Percentiles rank a stretch among this genome's conserved stretches.
phyloP scores from a whole-genome alignment of 1,284 basidiomycete species.

The Sutorius eximius region DNA sequence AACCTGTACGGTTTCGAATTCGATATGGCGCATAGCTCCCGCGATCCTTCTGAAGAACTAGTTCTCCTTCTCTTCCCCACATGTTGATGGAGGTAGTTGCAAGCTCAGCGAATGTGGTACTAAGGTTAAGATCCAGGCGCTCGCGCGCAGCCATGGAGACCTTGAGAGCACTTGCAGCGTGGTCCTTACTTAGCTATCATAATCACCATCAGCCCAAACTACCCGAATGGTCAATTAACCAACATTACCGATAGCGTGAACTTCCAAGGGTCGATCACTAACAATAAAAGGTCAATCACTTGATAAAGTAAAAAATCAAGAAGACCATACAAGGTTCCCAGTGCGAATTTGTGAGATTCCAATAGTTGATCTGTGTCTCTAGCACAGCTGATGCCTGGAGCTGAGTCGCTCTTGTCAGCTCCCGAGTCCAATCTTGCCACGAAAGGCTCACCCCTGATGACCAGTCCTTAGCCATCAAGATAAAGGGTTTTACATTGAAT shows the following conservation, averaged over 20 bases:
- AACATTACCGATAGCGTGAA: conserved; percentile 68
- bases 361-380: conserved; percentile 87
- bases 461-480: conserved; percentile 89
- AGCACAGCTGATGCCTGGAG: conserved; percentile 81
- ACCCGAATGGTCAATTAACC: not conserved
- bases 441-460: conserved; percentile 71
- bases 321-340: conserved; percentile 87
- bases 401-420: conserved; percentile 41
- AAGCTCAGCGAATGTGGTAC: conserved; percentile 89
- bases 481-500: conserved; percentile 83
- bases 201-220: conserved; percentile 11
- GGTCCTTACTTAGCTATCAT: conserved; percentile 54
- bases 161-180: conserved; percentile 53
- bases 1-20: conserved; percentile 90
- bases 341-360: conserved; percentile 97
- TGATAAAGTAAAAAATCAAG: not conserved
- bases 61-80: conserved; percentile 74
- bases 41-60: conserved; percentile 69
- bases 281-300: not conserved
- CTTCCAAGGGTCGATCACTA: conserved; percentile 96
- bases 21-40: conserved; percentile 93
- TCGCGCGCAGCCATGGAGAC: conserved; percentile 77
- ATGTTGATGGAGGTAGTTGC: conserved; percentile 74
- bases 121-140: conserved; percentile 90
- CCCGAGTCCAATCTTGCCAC: not conserved